phyloP scores from a whole-genome alignment of 345 rosid genomes.

The Melaleuca quinquenervia region DNA sequence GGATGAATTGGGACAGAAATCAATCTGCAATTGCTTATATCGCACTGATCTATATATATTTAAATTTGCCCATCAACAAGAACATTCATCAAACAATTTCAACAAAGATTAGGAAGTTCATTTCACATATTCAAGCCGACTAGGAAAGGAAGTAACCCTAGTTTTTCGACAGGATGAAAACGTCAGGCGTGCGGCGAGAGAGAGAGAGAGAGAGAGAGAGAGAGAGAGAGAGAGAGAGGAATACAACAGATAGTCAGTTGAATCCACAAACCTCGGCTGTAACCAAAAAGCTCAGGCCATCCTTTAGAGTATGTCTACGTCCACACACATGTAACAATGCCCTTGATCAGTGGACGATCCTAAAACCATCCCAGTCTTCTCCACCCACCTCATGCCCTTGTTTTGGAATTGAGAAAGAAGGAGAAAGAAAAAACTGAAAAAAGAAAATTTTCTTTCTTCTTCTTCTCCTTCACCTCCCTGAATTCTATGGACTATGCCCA shows the following conservation, averaged over 20 bases:
- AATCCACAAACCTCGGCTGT: neutral
- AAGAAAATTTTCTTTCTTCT: neutral
- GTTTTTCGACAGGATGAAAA: neutral
- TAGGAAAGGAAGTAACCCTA: neutral
- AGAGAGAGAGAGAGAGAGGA: neutral
- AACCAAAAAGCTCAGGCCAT: neutral
- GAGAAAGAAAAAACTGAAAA: neutral
- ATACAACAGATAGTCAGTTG: neutral
- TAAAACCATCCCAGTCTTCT: neutral
- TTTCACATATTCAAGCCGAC: neutral
- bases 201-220: neutral
- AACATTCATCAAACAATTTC: neutral
- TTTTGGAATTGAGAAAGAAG: neutral
- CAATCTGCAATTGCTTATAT: neutral
- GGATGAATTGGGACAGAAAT: neutral
- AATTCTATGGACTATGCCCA: slow-evolving; percentile 16
- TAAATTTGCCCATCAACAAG: neutral
- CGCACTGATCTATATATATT: neutral
- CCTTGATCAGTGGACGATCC: slow-evolving; percentile 15
- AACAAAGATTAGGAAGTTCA: neutral
- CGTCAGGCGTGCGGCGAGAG: neutral
- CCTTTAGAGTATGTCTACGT: neutral
- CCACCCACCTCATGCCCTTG: neutral
- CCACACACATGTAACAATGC: slow-evolving; percentile 21
- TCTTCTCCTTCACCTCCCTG: neutral